These are phyloP conservation scores for Colletotrichum tropicicola DNA, from an alignment of 2,329 filamentous ascomycete genomes.

Conservation along the genomic window DNA sequence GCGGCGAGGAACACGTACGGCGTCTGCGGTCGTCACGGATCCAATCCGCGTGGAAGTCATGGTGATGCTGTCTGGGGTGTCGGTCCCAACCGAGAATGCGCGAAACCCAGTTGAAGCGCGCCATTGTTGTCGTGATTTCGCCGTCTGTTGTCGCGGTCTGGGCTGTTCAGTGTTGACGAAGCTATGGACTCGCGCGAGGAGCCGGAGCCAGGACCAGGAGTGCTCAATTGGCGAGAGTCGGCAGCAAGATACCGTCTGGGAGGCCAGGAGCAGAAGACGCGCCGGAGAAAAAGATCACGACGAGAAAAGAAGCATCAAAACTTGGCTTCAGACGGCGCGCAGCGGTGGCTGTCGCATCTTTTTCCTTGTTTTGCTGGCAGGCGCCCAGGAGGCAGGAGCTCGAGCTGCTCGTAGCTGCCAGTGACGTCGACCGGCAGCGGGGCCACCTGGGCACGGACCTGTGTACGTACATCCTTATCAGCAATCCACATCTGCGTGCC, in stretches of 20 bases:
- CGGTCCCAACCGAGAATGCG: constrained; percentile 45
- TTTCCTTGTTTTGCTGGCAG: constrained; percentile 21
- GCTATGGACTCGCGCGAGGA: too few relatives aligned
- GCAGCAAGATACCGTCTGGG: not conserved
- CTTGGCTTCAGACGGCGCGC: not conserved
- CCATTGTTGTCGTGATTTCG: constrained; percentile 30
- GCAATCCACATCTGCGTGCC: fast-evolving
- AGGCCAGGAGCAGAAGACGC: not conserved
- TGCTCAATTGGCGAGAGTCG: too few relatives aligned
- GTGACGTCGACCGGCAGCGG: constrained; percentile 26
- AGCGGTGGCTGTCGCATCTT: constrained; percentile 1
- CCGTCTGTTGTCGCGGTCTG: not conserved
- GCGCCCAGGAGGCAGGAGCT: not conserved
- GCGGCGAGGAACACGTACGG: constrained; percentile 42
- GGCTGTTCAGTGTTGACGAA: too few relatives aligned
- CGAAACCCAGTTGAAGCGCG: constrained; percentile 40
- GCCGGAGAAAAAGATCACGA: not conserved
- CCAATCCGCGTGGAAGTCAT: constrained; percentile 42
- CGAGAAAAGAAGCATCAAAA: not conserved
- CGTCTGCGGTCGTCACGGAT: constrained; percentile 54
- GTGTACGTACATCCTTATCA: not conserved
- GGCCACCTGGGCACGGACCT: not conserved
- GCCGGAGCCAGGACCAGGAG: too few relatives aligned
- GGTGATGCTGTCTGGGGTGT: constrained; percentile 39
- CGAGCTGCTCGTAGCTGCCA: not conserved